Evolutionary conservation across 371 early-diverging fungal genomes (phyloP), one percentile per base, ranked within the genome.

Genomic region (Enteropsectra breve): DNA sequence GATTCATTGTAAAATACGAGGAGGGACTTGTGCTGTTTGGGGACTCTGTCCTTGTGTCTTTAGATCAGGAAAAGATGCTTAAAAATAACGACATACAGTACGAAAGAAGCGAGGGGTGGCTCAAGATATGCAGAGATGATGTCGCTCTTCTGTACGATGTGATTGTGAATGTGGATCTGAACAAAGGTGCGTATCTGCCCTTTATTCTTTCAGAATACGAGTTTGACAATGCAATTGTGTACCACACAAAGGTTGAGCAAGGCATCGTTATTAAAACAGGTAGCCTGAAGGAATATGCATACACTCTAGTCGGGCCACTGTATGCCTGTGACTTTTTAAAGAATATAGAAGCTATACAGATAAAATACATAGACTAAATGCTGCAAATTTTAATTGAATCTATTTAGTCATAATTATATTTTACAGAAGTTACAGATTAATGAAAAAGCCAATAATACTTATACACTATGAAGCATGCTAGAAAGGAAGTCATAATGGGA

Each of bases 201-300:
- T 57, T 57, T 26, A 57, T 57, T n/a, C 57, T 57, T n/a, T 32
- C 48, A 43, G 8, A 34, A 11, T 43, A 40, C 32, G 57, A 57
- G 57, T 57, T 57, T 26, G 34, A 57, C 6, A 46, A 57, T 26
- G 36, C 45, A 6, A 46, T 43, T 34, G 57, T 57, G 11, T 46
- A 6, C 48, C 29, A 8, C 8, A 57, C 46, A 8, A 57, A 11
- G 57, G 32, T 57, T n/a, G 6, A 43, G 26, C n/a, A 57, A 11
- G 57, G 57, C 6, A 18, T 36, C 13, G 23, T 57, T 18, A 28
- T 57, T 8, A 43, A 21, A n/a, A 43, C 13, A 8, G 32, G 32
- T 8, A 33, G 21, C 6, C 8, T 15, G 11, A 57, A 6, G 29
- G 57, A 57, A 43, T 43, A 57, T 57, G 6, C 23, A 18, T 57